Evolutionary conservation across 345 rosid genomes (phyloP), one percentile per base, ranked within the genome.

Genomic region (Cardiospermum halicacabum): DNA sequence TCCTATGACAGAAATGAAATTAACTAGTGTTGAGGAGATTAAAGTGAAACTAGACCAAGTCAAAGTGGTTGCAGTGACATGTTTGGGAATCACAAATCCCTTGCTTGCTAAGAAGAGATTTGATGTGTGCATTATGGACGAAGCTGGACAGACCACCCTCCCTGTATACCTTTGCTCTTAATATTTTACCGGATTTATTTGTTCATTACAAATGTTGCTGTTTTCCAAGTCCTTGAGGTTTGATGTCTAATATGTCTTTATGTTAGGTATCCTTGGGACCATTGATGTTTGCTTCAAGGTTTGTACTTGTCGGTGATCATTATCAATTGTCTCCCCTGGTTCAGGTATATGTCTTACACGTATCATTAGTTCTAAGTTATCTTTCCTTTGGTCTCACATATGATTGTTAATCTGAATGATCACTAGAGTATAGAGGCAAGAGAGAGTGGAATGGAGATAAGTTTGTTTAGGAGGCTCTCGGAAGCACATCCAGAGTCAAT

Each of bases 401-500:
- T 69, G 66, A 56, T 69, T 72, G 60, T 58, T 71, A 22, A 58
- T 49, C 28, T 34, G 3, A 56, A 56, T 49, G 57, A 64, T 48
- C 72, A 7, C 51, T 73, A 94, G 99, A 91, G 91, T 80, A 60
- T 75, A 22, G 99, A 94, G 82, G 99, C 96, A 74, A 87, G 82
- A 68, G 99, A 94, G 72, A 89, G 83, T 67, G 99, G 97, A 66
- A 80, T 94, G 85, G 96, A 92, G 64, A 65, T 85, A 76, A 94
- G 99, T 85, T 83, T 94, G 88, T 94, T 94, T 73, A 82, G 97
- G 69, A 84, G 89, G 78, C 92, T 94, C 40, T 94, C 97, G 47
- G 99, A 94, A 81, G 97, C 95, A 47, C 97, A 94, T 81, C 97
- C 99, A 57, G 95, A 94, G 60, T 91, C 99, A 74, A 91, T 94